Evolutionary conservation across 805 yeast species (phyloP).

Genomic region (Myxozyma nipponensis): DNA sequence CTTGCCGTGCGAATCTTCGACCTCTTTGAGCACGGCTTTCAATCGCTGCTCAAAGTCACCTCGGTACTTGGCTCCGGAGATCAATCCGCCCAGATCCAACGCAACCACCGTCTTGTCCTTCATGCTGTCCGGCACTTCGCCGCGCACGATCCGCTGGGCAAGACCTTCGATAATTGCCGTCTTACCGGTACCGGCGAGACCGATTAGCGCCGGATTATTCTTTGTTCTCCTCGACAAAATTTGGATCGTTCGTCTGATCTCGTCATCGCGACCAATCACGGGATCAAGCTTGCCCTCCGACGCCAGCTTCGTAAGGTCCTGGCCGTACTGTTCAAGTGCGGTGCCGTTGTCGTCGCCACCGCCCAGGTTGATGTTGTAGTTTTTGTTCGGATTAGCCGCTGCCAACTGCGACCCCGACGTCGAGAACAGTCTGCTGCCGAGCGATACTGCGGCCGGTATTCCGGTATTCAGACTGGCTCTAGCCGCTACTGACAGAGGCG

Average conservation of each 20-base stretch:
- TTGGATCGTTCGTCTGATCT: conserved; percentile 87
- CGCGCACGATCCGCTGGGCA: conserved; percentile 86
- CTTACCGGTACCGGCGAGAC: conserved; percentile 97
- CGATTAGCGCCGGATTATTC: conserved; percentile 92
- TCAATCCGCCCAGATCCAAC: conserved; percentile 80
- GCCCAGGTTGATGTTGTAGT: conserved; percentile 38
- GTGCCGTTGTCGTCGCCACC: conserved; percentile 39
- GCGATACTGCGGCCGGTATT: not conserved
- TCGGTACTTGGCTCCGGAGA: conserved; percentile 91
- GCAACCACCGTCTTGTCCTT: conserved; percentile 80
- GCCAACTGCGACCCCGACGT: not conserved
- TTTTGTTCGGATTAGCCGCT: conserved; percentile 7
- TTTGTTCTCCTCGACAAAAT: conserved; percentile 82
- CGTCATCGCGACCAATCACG: conserved; percentile 95
- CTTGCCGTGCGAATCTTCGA: conserved; percentile 70
- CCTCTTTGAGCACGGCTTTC: conserved; percentile 74
- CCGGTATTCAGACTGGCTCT: no score
- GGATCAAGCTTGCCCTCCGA: conserved; percentile 90
- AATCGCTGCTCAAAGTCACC: conserved; percentile 95
- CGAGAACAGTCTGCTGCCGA: conserved; percentile 2
- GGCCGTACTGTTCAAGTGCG: conserved; percentile 80
- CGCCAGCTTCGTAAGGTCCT: conserved; percentile 82
- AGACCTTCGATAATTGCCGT: conserved; percentile 95
- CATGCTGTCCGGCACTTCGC: conserved; percentile 93
- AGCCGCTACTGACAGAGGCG: no score